Base-by-base conservation (phyloP, 2,329 filamentous ascomycete species). In the Alternaria incomplexa region DNA sequence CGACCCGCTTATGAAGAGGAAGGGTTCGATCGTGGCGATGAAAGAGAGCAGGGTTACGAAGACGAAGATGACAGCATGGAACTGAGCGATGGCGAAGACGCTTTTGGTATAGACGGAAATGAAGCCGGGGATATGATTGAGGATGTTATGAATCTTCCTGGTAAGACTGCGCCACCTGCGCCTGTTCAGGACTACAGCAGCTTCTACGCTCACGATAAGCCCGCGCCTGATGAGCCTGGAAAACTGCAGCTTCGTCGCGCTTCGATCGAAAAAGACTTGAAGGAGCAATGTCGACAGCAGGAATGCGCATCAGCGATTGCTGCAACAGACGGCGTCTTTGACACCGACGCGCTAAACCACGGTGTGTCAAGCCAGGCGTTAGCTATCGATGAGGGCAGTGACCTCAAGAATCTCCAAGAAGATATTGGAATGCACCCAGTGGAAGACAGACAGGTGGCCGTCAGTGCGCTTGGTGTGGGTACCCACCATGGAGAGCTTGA, bases 41-140 rank as follows among this genome's bases (percentile, higher is more conserved):
- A 72, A 55, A 30, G 20, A 17, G 47, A 63, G 3, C 58, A 55
- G 6, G 68, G 66, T 1, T 71, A 72, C 25, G 62, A 64, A 46
- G 70, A 70, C 12, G 64, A 69, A n/a, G 58, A 69, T 23, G 62
- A 63, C 12, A 69, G 64, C 30, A 69, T 69, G 69, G 64, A 69
- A 36, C 13, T 65, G 22, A 70, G 63, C 28, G 63, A 71, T 22
- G 58, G 15, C 6, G 57, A 53, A 6, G 43, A 23, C 5, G 47
- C 26, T 22, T 13, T 22, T 5, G 47, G 48, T 6, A 10, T 5
- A 46, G 26, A 22, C 3, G 20, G 23, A 20, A 6, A 44, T 5
- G 6, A n/a, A 6, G 40, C 55, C 12, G 56, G 50, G 4, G 50
- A 64, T 5, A 62, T 56, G 1, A 51, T 66, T 20, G 63, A 64